A percentile compares a stretch with the other conserved stretches of the same genome.
These are phyloP conservation scores for Neoscytalidium dimidiatum DNA, from an alignment of 2,329 filamentous ascomycete species.

Conservation along the genomic window DNA sequence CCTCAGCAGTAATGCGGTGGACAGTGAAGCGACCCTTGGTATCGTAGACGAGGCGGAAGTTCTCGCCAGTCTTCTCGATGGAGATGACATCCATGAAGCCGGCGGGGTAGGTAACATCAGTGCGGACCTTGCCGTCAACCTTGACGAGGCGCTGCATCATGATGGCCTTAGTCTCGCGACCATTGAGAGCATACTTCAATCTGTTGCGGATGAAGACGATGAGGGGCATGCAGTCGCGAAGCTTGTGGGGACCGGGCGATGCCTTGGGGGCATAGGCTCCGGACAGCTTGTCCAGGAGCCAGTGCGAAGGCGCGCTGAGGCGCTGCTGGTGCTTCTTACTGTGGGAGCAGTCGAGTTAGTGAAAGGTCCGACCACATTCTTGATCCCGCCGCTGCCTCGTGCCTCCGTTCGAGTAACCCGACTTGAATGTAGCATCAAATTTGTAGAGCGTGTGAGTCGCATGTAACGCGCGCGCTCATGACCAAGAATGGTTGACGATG, in stretches of 20 bases:
- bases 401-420: background rate
- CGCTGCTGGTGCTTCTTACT: slow-evolving; percentile 99
- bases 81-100: slow-evolving; percentile 99
- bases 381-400: background rate
- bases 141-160: slow-evolving; percentile 99
- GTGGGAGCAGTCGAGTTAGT: slow-evolving; percentile 27
- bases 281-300: slow-evolving; percentile 99
- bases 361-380: background rate
- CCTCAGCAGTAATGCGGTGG: slow-evolving; percentile 97
- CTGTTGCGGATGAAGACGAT: slow-evolving; percentile 96
- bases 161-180: slow-evolving; percentile 95
- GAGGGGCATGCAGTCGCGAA: slow-evolving; percentile 96
- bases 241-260: slow-evolving; percentile 93
- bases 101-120: slow-evolving; percentile 94
- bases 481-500: background rate
- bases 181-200: slow-evolving; percentile 99
- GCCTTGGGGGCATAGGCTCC: slow-evolving; percentile 70
- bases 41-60: slow-evolving; percentile 99
- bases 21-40: slow-evolving; percentile 99
- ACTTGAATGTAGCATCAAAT: background rate
- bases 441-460: background rate
- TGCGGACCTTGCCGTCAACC: slow-evolving; percentile 99
- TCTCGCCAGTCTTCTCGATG: slow-evolving; percentile 99
- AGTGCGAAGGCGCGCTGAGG: slow-evolving; percentile 97
- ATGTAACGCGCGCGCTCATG: background rate